These are phyloP conservation scores for Rhodotorula sp. DNA, from an alignment of 1,284 basidiomycete species.

Conservation along the genomic window DNA sequence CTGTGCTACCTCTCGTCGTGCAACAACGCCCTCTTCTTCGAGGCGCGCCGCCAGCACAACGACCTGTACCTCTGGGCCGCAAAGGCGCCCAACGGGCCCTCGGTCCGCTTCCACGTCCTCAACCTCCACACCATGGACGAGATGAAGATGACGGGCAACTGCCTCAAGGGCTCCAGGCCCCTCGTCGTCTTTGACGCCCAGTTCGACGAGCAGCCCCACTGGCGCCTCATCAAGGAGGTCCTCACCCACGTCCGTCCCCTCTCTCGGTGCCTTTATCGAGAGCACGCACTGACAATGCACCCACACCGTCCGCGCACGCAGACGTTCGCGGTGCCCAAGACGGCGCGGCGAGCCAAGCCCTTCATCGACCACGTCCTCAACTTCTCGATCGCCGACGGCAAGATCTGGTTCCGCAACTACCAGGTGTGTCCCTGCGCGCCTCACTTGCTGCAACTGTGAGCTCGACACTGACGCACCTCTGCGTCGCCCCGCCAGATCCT, in stretches of 20 bases:
- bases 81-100: constrained; percentile 96
- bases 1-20: constrained; percentile 97
- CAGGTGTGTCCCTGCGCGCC: constrained; percentile 61
- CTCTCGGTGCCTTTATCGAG: neutral
- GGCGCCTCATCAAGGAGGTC: constrained; percentile 85
- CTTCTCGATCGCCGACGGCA: constrained; percentile 92
- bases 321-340: constrained; percentile 93
- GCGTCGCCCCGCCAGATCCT: constrained; percentile 56
- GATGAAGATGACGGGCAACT: constrained; percentile 99
- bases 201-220: constrained; percentile 89
- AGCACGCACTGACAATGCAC: neutral
- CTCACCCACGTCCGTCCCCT: constrained; percentile 80
- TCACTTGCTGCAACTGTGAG: neutral
- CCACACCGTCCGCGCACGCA: constrained; percentile 48
- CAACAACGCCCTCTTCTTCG: constrained; percentile 97
- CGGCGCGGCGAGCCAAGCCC: constrained; percentile 87
- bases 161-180: constrained; percentile 91
- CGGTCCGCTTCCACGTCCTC: constrained; percentile 95
- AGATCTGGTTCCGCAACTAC: constrained; percentile 99
- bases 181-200: constrained; percentile 88
- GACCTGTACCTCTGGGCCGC: constrained; percentile 97
- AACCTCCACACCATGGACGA: constrained; percentile 99
- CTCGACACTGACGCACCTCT: neutral
- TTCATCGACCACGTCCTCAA: constrained; percentile 98
- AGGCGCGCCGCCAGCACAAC: constrained; percentile 83